These are phyloP conservation scores for Decorospora gaudefroyi DNA, from an alignment of 2,329 filamentous ascomycete genomes.

Conservation along the genomic window DNA sequence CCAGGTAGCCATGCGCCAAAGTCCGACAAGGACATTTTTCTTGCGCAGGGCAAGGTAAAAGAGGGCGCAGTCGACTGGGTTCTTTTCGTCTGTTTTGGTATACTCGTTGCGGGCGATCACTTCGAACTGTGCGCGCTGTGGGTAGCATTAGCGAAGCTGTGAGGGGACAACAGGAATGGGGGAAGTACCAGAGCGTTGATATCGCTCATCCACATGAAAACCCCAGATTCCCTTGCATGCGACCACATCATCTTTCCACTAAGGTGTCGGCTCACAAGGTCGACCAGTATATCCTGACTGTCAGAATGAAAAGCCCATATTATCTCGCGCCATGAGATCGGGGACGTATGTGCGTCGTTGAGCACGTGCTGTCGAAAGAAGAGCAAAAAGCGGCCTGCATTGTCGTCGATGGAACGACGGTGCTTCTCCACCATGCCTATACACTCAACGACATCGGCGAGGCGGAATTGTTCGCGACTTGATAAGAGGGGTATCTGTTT, in stretches of 20 bases:
- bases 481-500: slow-evolving; percentile 79
- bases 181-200: slow-evolving; percentile 68
- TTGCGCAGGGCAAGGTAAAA: slow-evolving; percentile 91
- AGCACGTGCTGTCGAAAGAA: slow-evolving; percentile 83
- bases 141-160: neutral
- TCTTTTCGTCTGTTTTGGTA: slow-evolving; percentile 81
- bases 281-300: slow-evolving; percentile 86
- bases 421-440: slow-evolving; percentile 83
- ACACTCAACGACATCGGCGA: slow-evolving; percentile 84
- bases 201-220: slow-evolving; percentile 95
- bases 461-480: slow-evolving; percentile 81
- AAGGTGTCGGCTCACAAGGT: slow-evolving; percentile 79
- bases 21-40: slow-evolving; percentile 83
- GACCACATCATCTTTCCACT: slow-evolving; percentile 82
- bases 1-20: slow-evolving; percentile 95
- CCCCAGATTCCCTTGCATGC: slow-evolving; percentile 79
- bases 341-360: slow-evolving; percentile 64
- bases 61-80: slow-evolving; percentile 86
- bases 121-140: slow-evolving; percentile 77
- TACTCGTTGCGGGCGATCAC: slow-evolving; percentile 92
- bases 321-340: slow-evolving; percentile 74
- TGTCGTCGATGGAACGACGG: slow-evolving; percentile 85
- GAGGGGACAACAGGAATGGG: neutral
- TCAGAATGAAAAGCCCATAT: slow-evolving; percentile 83
- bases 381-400: slow-evolving; percentile 83